Base-by-base conservation (phyloP, 208 protist genomes). In the Vickermania spadyakhi region DNA sequence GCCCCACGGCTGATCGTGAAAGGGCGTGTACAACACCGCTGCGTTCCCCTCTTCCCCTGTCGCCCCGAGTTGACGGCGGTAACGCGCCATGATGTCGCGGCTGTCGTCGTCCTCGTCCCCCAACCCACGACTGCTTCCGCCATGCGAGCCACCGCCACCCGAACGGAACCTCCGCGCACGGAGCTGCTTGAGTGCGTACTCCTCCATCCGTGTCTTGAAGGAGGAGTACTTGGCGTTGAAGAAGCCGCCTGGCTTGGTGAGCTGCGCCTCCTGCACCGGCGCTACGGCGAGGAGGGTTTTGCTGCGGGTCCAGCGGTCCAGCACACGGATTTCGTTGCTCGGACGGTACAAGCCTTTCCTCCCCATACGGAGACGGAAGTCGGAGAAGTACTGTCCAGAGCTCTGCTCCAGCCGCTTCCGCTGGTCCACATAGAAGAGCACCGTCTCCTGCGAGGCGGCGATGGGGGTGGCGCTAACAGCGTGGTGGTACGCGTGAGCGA, bases 201-300 rank as follows among this genome's bases (percentile, higher is more conserved):
- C 57, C 62, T 80, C 67, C 56, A 82, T 70, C 11, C 58, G 56
- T 21, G 60, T 53, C 31, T 66, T 31, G 57, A 72, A 65, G 42
- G 66, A 56, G 3, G 81, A 81, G 63, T 77, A 80, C 1, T 70
- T 51, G 5, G 79, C 75, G 5, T 79, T 73, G 30, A 82, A 68
- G 65, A 74, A 86, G 5, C 72, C 78, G 0, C 54, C 67, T 3
- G 75, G 69, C 49, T 57, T 50, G 51, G 82, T 79, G 21, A 59
- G 71, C 64, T 89, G 86, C 28, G 65, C 75, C 59, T 87, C 77
- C 2, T 56, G 58, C 13, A 61, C 55, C 22, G 64, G 68, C 21
- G 76, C 61, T n/a, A 93, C 58, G 36, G 83, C 70, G 74, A 89
- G 78, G 60, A 89, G 66, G 62, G 88, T 81, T 18, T 81, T 78